Evolutionary conservation across 2,329 filamentous ascomycete species (phyloP), one percentile per base, ranked within the genome.

Genomic region (Coniella lustricola): DNA sequence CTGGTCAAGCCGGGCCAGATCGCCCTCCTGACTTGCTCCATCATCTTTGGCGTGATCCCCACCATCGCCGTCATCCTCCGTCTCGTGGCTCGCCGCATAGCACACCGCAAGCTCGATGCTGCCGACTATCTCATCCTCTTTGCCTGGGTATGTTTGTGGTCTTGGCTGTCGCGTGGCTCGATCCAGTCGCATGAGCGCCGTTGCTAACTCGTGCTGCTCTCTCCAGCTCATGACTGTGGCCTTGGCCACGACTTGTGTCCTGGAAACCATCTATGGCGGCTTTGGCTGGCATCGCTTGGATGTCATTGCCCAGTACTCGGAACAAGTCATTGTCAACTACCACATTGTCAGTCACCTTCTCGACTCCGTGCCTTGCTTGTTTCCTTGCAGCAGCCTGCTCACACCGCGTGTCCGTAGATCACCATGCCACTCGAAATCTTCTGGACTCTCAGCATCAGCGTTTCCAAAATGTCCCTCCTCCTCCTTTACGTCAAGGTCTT

Each of bases 401-500:
- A 29, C 5, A 29, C 5, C 25, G 10, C 25, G 5, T 10, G 10
- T 4, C 2, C 4, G 9, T 25, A 49, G 46, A 49, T 49, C n/a
- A 39, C 25, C 33, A 18, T 49, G 29, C 46, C 46, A 3, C 41
- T 49, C 18, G 46, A 49, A 13, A 39, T 49, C 13, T 49, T 49
- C 25, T 49, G 46, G 46, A 49, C 46, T 25, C 34, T 49, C 25
- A 49, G 46, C 36, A 44, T 49, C 33, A 49, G 46, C 35, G 14
- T 49, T n/a, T 49, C 46, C 16, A 49, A 49, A 16, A 37, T 49
- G 34, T 49, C 46, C 18, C 41, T 49, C 2, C 46, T 49, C 35
- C 41, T 43, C 34, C 46, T 49, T 17, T 49, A 49, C 38, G 36
- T 44, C 46, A 49, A 49, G 29, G 46, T 49, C 40, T 49, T 49